Evolutionary conservation across 192 early-diverging fungal genomes (phyloP).

Genomic region (Gonapodya sp.): DNA sequence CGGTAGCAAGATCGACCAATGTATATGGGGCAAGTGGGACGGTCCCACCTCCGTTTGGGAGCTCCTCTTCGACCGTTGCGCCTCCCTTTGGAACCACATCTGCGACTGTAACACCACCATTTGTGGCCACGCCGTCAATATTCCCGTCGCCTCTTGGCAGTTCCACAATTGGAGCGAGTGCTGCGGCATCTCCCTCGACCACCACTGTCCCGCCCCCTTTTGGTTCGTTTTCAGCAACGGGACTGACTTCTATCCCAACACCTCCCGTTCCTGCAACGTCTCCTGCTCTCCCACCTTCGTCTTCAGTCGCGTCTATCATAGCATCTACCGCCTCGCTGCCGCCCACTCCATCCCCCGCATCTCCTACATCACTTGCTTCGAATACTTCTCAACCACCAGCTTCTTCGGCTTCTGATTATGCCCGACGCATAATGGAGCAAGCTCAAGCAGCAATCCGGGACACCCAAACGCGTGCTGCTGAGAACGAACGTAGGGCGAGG

Average conservation of each 20-base stretch:
- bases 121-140: neutral
- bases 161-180: neutral
- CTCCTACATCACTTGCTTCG: too few species aligned
- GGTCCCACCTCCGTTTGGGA: neutral
- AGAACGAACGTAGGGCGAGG: neutral
- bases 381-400: neutral
- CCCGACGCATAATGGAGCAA: neutral
- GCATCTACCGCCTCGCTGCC: neutral
- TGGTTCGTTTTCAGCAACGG: neutral
- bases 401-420: neutral
- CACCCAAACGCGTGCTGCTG: neutral
- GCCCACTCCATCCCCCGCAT: neutral
- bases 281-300: neutral
- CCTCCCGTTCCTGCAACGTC: neutral
- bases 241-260: too few species aligned
- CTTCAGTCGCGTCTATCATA: neutral
- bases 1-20: neutral
- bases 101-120: too few species aligned
- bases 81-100: too few species aligned
- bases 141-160: too few species aligned
- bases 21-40: neutral
- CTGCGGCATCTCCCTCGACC: neutral
- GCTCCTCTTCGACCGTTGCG: too few species aligned
- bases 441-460: neutral
- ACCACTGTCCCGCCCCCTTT: neutral